Evolutionary conservation across 352 stramenopile genomes (phyloP).

Genomic region (Phytophthora pistaciae): DNA sequence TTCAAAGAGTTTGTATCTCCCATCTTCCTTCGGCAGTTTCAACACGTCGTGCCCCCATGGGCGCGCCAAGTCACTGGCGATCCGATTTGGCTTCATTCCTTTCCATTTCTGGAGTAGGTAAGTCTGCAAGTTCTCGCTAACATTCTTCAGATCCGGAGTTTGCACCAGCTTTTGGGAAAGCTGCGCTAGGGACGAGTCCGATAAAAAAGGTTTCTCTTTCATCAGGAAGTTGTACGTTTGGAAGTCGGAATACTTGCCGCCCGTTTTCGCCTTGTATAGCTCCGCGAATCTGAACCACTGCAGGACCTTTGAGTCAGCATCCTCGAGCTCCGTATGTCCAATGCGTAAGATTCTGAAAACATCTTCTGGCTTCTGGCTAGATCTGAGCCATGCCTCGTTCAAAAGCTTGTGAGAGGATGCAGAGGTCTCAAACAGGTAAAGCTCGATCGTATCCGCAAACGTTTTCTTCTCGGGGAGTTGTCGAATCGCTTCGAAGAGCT

Average conservation of each 20-base stretch:
- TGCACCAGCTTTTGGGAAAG: not conserved
- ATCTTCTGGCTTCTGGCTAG: not conserved
- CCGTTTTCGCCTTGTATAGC: too few species aligned
- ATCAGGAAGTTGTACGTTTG: too few species aligned
- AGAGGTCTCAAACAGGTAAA: not conserved
- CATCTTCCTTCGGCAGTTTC: too few species aligned
- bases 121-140: not conserved
- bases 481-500: not conserved
- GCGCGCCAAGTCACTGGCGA: too few species aligned
- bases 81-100: too few species aligned
- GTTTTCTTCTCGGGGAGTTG: not conserved
- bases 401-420: not conserved
- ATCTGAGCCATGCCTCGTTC: not conserved
- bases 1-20: too few species aligned
- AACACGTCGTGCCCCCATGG: too few species aligned
- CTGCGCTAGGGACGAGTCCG: not conserved
- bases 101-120: not conserved
- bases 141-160: not conserved
- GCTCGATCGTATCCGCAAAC: not conserved
- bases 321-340: not conserved
- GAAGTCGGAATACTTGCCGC: too few species aligned
- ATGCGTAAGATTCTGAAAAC: not conserved
- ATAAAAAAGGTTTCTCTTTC: too few species aligned
- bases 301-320: slow-evolving; percentile 20
- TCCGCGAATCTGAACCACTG: not conserved